phyloP scores from a whole-genome alignment of 108 stramenopile genomes.

The Epithemia pelagica region DNA sequence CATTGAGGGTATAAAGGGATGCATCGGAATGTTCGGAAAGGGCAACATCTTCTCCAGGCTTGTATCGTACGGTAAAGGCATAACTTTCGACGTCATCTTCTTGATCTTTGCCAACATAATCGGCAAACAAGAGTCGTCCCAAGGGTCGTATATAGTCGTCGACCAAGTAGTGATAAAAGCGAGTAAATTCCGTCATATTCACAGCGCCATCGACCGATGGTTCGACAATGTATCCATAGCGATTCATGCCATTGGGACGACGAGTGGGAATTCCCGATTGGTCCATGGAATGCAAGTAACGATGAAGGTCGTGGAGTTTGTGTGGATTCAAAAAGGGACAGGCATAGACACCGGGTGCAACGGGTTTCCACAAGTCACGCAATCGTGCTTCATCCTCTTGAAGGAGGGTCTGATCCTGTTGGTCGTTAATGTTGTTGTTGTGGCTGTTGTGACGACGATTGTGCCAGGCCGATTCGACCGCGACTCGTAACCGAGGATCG shows the following conservation, averaged over 20 bases:
- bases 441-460: no score
- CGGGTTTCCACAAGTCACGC: no score
- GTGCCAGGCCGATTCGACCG: no score
- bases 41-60: conserved; percentile 28
- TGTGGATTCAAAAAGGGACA: no score
- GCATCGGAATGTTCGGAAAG: conserved; percentile 60
- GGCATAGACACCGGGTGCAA: no score
- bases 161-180: conserved; percentile 26
- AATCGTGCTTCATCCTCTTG: no score
- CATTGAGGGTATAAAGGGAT: conserved; percentile 47
- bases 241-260: conserved; percentile 74
- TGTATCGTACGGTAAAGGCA: conserved; percentile 53
- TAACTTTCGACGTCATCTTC: conserved; percentile 38
- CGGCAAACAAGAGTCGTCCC: conserved; percentile 39
- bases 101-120: conserved; percentile 9
- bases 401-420: no score
- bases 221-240: conserved; percentile 44
- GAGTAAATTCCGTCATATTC: conserved; percentile 6
- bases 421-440: no score
- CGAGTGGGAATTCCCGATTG: conserved; percentile 38
- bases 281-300: neutral
- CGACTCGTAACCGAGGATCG: no score
- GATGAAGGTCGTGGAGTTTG: no score
- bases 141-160: conserved; percentile 33
- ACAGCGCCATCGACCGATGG: conserved; percentile 36